phyloP scores from a whole-genome alignment of 2,329 filamentous ascomycete species.

The Aaosphaeria arxii region DNA sequence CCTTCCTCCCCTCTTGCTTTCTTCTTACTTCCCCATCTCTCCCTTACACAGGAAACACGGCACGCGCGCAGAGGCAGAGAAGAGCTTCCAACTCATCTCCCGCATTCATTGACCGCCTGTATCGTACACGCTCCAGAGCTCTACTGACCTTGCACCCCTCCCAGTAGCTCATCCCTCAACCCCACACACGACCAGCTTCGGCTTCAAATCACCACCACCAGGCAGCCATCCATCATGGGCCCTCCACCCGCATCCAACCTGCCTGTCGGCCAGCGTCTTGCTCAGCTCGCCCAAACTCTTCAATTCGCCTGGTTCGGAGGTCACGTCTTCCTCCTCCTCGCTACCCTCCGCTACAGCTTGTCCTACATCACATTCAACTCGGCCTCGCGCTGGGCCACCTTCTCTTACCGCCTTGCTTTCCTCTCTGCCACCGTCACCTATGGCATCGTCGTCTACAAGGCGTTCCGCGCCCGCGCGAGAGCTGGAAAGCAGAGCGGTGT shows the following conservation, averaged over 20 bases:
- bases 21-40: no score
- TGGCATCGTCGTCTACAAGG: slow-evolving; percentile 98
- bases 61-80: no score
- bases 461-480: slow-evolving; percentile 80
- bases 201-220: slow-evolving; percentile 2
- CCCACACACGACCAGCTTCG: slow-evolving; percentile 20
- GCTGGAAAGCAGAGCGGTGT: slow-evolving; percentile 64
- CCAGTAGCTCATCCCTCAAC: slow-evolving; percentile 15
- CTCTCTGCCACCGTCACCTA: slow-evolving; percentile 87
- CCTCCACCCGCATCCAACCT: slow-evolving; percentile 68
- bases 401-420: slow-evolving; percentile 89
- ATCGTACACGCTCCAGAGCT: no score
- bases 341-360: slow-evolving; percentile 76
- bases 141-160: background rate
- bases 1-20: no score
- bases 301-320: slow-evolving; percentile 76
- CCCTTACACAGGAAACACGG: no score
- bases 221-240: slow-evolving; percentile 54
- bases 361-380: slow-evolving; percentile 90
- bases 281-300: slow-evolving; percentile 79
- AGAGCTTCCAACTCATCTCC: no score
- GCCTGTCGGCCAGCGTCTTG: slow-evolving; percentile 71
- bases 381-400: slow-evolving; percentile 70
- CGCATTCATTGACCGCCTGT: no score
- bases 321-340: slow-evolving; percentile 81